Evolutionary conservation across 129 eudicot genomes (phyloP), one percentile per base, ranked within the genome.

Genomic region (Saussurea involucrata): DNA sequence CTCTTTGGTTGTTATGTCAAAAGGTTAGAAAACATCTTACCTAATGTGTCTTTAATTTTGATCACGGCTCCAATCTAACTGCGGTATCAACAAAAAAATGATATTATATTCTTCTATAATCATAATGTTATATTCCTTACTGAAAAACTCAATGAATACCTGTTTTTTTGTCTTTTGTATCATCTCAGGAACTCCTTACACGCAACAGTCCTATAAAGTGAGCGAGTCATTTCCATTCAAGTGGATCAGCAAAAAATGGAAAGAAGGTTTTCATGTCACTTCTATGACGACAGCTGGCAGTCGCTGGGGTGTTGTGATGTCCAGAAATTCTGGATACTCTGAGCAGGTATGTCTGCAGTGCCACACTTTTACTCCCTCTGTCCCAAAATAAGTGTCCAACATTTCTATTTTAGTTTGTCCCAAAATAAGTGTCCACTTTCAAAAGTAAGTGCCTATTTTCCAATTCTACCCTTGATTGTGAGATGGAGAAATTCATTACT

Each of bases 281-380:
- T 95, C 98, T 24, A 95, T 95, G 98, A 95, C 96, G 42, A 95
- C 99, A 49, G 99, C 99, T 82, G 97, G 99, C 76, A 89, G 83
- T 71, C 94, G 97, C 42, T 95, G 99, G 99, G 99, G 99, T 75
- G 99, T 95, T 34, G 99, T 95, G 10, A 95, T 95, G 99, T 92
- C 97, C 69, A 83, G 97, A 76, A 92, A 92, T 79, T 86, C 99
- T 27, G 99, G 99, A 80, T 95, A 63, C 78, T 83, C 96, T 49
- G 97, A 92, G 27, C 97, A 95, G 94, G 98, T 88, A 86, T 8
- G 36, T 15, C 27, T 68, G 17, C 49, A 37, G 22, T 22, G 4
- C 3, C 33, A 31, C 68, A 34, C 44, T 55, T 77, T 24, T 69
- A 25, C 4, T 17, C 7, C 6, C 18, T 49, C 2, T 4, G 8